These are phyloP conservation scores for Mycena vulgaris DNA, from an alignment of 768 basidiomycete genomes.

Conservation along the genomic window DNA sequence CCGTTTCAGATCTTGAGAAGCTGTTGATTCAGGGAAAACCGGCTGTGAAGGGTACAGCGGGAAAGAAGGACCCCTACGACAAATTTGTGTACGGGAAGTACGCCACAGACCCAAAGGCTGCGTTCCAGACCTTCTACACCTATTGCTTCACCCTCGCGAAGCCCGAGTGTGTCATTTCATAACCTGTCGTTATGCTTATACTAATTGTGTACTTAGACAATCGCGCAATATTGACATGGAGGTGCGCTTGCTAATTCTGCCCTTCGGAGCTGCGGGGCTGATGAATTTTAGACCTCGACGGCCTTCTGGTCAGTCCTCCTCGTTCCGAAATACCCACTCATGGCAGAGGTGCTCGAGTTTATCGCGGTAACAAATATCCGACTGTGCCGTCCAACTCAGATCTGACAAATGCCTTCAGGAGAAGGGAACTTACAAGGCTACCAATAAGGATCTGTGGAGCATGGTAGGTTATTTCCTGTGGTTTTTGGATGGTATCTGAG, in stretches of 20 bases:
- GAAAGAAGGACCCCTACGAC: slow-evolving; percentile 69
- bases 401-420: slow-evolving; percentile 54
- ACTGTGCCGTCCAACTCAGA: background rate
- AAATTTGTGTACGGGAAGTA: slow-evolving; percentile 65
- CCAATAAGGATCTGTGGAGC: slow-evolving; percentile 89
- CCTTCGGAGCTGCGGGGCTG: slow-evolving; percentile 1
- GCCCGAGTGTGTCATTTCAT: slow-evolving; percentile 67
- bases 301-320: slow-evolving; percentile 86
- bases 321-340: slow-evolving; percentile 75
- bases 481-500: background rate
- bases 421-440: slow-evolving; percentile 77
- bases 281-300: slow-evolving; percentile 67
- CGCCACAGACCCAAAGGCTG: slow-evolving; percentile 61
- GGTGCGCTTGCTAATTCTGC: slow-evolving; percentile 54
- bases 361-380: slow-evolving; percentile 63
- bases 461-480: slow-evolving; percentile 68
- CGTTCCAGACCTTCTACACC: slow-evolving; percentile 76
- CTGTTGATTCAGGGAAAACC: slow-evolving; percentile 70
- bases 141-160: slow-evolving; percentile 83
- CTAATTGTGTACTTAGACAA: slow-evolving; percentile 59
- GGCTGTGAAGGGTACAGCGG: slow-evolving; percentile 53
- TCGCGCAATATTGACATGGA: slow-evolving; percentile 88
- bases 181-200: background rate
- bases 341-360: slow-evolving; percentile 76
- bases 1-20: slow-evolving; percentile 73